A percentile compares a stretch with the other conserved stretches of the same genome.
Evolutionary conservation across 2,329 filamentous ascomycete species (phyloP).

Genomic region (Fusarium verticillioides): DNA sequence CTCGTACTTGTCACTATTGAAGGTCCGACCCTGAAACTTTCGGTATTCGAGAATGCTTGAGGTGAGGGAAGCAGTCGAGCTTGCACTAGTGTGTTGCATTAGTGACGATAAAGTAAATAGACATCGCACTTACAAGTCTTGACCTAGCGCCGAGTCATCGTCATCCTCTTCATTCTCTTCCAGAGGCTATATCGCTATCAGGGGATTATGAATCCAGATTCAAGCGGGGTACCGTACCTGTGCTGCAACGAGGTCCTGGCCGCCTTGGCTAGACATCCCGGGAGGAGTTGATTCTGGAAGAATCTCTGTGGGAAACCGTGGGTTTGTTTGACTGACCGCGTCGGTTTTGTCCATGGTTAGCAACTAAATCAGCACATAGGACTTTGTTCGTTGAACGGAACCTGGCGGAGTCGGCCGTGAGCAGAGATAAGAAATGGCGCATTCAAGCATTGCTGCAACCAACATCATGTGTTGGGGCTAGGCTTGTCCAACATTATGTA

Average conservation of each 20-base stretch:
- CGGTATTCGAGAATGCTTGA: slow-evolving; percentile 12
- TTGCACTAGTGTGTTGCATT: not conserved
- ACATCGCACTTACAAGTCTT: not conserved
- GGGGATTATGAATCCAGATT: not conserved
- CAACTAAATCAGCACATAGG: not conserved
- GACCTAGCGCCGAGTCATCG: not conserved
- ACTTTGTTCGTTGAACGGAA: not conserved
- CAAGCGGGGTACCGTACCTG: not conserved
- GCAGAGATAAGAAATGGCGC: not conserved
- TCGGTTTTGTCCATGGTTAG: not conserved
- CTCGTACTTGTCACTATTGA: not conserved
- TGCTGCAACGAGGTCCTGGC: not conserved
- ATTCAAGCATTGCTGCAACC: not conserved
- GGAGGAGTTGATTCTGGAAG: not conserved
- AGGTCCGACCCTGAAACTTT: slow-evolving; percentile 10
- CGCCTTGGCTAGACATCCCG: not conserved
- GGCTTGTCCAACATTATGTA: not conserved
- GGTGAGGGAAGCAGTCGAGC: slow-evolving; percentile 8
- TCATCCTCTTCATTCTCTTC: not conserved
- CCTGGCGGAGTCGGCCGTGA: not conserved
- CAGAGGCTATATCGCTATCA: not conserved
- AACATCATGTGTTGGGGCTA: not conserved
- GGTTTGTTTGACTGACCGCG: not conserved
- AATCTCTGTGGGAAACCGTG: not conserved
- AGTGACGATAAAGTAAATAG: fast-evolving